phyloP scores from a whole-genome alignment of 257 asterid species.

The Penstemon newberryi region DNA sequence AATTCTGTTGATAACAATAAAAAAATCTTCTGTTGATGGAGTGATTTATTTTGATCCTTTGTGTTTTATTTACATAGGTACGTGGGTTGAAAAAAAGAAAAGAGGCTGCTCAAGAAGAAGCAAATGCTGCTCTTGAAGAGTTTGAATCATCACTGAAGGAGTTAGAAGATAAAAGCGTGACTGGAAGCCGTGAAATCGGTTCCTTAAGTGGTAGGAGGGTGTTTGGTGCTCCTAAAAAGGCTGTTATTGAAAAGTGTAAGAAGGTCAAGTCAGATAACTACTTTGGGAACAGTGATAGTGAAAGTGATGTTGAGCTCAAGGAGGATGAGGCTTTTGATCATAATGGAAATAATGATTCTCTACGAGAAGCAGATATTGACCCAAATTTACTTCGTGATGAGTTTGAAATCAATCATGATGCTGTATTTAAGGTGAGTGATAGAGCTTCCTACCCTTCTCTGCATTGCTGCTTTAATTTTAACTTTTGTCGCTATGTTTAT shows the following conservation, averaged over 20 bases:
- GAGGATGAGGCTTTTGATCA: constrained; percentile 40
- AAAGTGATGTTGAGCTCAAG: constrained; percentile 47
- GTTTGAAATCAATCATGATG: constrained; percentile 55
- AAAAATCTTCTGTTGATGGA: constrained; percentile 5
- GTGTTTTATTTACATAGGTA: constrained; percentile 39
- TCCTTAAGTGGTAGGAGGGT: constrained; percentile 67
- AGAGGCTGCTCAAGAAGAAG: constrained; percentile 82
- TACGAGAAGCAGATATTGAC: constrained; percentile 53
- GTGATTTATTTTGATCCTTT: background rate
- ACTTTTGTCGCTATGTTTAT: background rate
- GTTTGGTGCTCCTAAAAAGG: constrained; percentile 68
- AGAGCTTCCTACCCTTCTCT: constrained; percentile 11
- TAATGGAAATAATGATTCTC: constrained; percentile 35
- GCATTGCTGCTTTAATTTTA: background rate
- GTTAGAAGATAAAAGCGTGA: constrained; percentile 45
- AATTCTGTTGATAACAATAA: background rate
- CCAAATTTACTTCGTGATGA: constrained; percentile 64
- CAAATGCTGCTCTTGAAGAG: constrained; percentile 70
- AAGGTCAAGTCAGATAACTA: constrained; percentile 48
- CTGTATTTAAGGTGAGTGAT: constrained; percentile 82
- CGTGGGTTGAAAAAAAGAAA: constrained; percentile 71
- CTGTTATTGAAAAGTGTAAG: constrained; percentile 41
- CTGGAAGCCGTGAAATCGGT: constrained; percentile 33
- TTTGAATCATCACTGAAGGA: constrained; percentile 67
- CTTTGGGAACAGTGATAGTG: constrained; percentile 78